Base-by-base conservation (phyloP, 2,329 filamentous ascomycete genomes). In the Samsoniella hepiali region DNA sequence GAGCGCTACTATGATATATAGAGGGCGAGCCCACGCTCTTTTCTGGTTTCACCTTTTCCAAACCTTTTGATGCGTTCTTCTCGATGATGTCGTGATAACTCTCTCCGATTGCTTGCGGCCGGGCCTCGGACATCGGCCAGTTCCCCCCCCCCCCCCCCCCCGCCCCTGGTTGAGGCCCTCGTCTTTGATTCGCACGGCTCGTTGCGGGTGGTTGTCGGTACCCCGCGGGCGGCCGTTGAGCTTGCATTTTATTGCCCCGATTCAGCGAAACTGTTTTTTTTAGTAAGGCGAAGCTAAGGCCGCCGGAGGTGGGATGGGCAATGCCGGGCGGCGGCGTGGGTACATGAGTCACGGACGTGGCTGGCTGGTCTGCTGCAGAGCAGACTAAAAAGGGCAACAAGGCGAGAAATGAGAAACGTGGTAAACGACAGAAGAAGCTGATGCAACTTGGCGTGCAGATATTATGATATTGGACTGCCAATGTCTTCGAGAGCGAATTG, bases 1-100 rank as follows among this genome's bases (percentile, higher is more conserved):
- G 47, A 27, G 45, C 54, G 54, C 42, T 51, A 31, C 32, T 29
- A 13, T 38, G 31, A 22, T 59, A 59, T 31, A 51, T 50, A 59
- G 34, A 31, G 17, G 45, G 27, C 15, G 34, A 31, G 45, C 45
- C 57, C 57, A 42, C 47, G 57, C 27, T 27, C 31, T 57, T 22
- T 31, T n/a, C 29, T 50, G 6, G 44, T 34, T 17, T 22, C 17
- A 32, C 17, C 2, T n/a, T 22, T 22, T 22, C 22, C 22, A 22
- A 22, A 22, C 22, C 22, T 22, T 22, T 22, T 1, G 22, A 22
- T 22, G 22, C 22, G 22, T 22, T 22, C 22, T 22, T 22, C 22
- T 22, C 22, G 22, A 22, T 22, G 22, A 22, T 22, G 22, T 22
- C 22, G 22, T 22, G 22, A 22, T 22, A 22, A 22, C 22, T 22